A percentile compares a stretch with the other conserved stretches of the same genome.
Conservation (phyloP, 805 yeast genomes). For the Sugiyamaella lignohabitans region DNA sequence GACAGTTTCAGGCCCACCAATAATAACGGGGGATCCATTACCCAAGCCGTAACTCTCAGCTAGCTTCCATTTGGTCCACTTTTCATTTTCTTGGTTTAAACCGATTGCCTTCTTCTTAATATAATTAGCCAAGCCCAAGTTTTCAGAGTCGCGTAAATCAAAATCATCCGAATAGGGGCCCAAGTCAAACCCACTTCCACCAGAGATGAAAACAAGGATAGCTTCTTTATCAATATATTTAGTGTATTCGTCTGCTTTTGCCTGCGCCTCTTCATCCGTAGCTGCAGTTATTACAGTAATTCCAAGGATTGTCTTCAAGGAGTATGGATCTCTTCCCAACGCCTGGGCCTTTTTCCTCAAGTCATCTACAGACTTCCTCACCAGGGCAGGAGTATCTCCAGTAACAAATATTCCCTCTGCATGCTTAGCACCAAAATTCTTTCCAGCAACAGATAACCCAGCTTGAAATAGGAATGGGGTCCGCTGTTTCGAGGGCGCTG, state of each 20-base stretch:
- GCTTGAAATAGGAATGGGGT: constrained; percentile 42
- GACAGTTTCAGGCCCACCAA: constrained; percentile 36
- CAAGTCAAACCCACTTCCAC: constrained; percentile 40
- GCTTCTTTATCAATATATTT: constrained; percentile 38
- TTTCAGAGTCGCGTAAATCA: constrained; percentile 31
- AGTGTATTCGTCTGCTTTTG: constrained; percentile 32
- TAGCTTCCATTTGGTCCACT: constrained; percentile 25
- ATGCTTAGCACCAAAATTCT: constrained; percentile 38
- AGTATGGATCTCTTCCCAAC: constrained; percentile 33
- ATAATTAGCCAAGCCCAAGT: constrained; percentile 33
- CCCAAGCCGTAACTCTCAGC: constrained; percentile 35
- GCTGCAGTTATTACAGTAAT: constrained; percentile 36
- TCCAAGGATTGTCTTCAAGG: constrained; percentile 36
- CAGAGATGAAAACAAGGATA: constrained; percentile 37
- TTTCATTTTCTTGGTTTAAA: constrained; percentile 24
- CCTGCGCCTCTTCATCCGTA: constrained; percentile 39
- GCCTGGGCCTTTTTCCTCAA: constrained; percentile 33
- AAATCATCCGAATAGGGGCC: constrained; percentile 32
- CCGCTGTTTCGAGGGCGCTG: constrained; percentile 40
- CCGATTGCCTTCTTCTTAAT: constrained; percentile 33
- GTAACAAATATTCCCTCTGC: constrained; percentile 41
- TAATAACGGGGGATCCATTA: constrained; percentile 25
- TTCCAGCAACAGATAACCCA: constrained; percentile 39
- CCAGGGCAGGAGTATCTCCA: constrained; percentile 31
- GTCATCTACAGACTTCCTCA: constrained; percentile 29